phyloP scores from a whole-genome alignment of 768 basidiomycete species.

The Leucogyrophana mollusca region DNA sequence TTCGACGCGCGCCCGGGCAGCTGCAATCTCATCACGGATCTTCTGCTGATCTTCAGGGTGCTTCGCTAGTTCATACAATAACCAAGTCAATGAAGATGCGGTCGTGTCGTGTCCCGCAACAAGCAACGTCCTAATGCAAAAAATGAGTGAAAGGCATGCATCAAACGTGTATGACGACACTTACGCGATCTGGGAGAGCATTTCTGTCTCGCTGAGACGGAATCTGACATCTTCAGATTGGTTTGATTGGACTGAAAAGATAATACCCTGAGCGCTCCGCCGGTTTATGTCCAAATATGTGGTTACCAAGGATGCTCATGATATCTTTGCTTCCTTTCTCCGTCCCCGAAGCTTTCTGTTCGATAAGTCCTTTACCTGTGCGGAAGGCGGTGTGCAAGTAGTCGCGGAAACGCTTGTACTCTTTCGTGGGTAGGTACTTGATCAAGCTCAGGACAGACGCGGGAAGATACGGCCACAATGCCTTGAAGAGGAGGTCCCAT shows the following conservation, averaged over 20 bases:
- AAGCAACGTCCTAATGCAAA: constrained; percentile 16
- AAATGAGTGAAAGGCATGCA: constrained; percentile 27
- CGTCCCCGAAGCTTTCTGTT: constrained; percentile 15
- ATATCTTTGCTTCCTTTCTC: constrained; percentile 28
- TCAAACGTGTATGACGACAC: constrained; percentile 8
- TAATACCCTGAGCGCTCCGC: not conserved
- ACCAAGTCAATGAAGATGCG: constrained; percentile 9
- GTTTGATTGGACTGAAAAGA: constrained; percentile 28
- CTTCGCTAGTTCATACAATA: constrained; percentile 12
- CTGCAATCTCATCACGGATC: constrained; percentile 15
- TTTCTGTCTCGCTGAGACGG: constrained; percentile 28
- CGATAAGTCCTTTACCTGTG: constrained; percentile 20
- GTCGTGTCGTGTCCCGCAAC: constrained; percentile 20
- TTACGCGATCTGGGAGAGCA: constrained; percentile 31
- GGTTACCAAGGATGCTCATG: constrained; percentile 31
- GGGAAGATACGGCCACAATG: constrained; percentile 28
- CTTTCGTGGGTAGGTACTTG: constrained; percentile 26
- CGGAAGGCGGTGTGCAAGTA: constrained; percentile 21
- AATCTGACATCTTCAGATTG: constrained; percentile 23
- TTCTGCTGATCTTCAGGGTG: constrained; percentile 14
- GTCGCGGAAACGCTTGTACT: constrained; percentile 24
- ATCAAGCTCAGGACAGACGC: constrained; percentile 19
- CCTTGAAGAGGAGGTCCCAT: constrained; percentile 22
- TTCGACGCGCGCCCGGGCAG: constrained; percentile 15
- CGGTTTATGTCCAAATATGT: not conserved